Evolutionary conservation across 1,284 basidiomycete genomes (phyloP), one percentile per base, ranked within the genome.

Genomic region (Moniliella sp.): DNA sequence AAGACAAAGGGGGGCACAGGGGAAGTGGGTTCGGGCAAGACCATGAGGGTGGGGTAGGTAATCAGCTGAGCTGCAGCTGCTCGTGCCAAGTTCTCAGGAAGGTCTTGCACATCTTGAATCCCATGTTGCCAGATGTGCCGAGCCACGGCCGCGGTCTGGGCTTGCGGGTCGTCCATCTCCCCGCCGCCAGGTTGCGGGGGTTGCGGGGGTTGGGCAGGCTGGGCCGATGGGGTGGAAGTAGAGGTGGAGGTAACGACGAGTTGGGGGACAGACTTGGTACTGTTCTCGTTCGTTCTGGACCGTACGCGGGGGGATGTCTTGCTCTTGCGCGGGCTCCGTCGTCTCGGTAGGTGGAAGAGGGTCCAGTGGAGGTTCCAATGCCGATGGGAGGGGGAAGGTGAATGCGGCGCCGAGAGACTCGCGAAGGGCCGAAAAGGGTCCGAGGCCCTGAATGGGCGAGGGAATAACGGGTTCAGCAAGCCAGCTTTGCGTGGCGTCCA

Each of bases 401-500:
- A 27, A 15, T 14, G 27, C 18, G 41, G 38, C 5, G 45, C 35
- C 5, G 47, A 35, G n/a, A 43, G 40, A 11, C 34, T 42, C 27
- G 39, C 45, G 37, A 36, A 52, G 31, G 38, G 37, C 18, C 39
- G 37, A 12, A 37, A 39, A 10, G 39, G 55, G 46, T 1, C 55
- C 55, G 35, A 43, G 43, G 15, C 49, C 45, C 18, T 57, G 55
- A 31, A 57, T 31, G 1, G 55, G 53, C 7, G 55, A 57, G 3
- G 55, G 53, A 3, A 55, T 45, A 2, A 58, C 47, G 2, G 55
- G 51, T 29, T 58, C 55, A 15, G 48, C 53, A 8, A 58, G 48
- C 55, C 55, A 58, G 9, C 47, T 39, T n/a, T n/a, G n/a, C n/a
- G n/a, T n/a, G 0, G 46, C 48, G n/a, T 55, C 40, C 23, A 57